Evolutionary conservation across 306 rosid genomes (phyloP).

Genomic region (Alnus rubra): DNA sequence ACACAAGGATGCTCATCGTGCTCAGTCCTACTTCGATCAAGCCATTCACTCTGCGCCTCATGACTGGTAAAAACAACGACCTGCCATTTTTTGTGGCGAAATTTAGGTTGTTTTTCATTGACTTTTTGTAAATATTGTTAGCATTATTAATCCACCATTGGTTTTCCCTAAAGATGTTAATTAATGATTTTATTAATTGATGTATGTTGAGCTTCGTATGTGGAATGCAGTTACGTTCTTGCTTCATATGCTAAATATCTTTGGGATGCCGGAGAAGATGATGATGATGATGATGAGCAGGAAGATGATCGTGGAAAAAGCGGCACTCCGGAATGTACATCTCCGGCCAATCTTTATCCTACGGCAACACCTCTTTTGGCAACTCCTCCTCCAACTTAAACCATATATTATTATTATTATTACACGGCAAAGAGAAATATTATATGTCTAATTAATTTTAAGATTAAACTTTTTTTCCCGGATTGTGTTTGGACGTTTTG

Average conservation of each 20-base stretch:
- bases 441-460: not conserved
- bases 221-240: conserved; percentile 21
- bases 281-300: not conserved
- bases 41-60: conserved; percentile 26
- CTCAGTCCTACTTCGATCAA: conserved; percentile 21
- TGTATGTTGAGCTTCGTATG: not conserved
- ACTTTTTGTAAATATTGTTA: too few species aligned
- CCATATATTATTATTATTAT: not conserved
- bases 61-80: conserved; percentile 15
- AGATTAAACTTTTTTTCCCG: not conserved
- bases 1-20: conserved; percentile 25
- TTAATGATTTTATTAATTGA: too few species aligned
- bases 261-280: conserved; percentile 26
- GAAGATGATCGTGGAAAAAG: not conserved
- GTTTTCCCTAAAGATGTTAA: too few species aligned
- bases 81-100: too few species aligned
- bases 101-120: not conserved
- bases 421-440: not conserved
- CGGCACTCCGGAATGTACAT: not conserved
- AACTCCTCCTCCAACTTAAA: too few species aligned
- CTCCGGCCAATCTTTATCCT: not conserved
- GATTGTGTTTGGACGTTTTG: not conserved
- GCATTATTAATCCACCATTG: too few species aligned
- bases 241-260: conserved; percentile 26
- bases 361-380: too few species aligned